Percentiles rank a stretch among this genome's conserved stretches.
Evolutionary conservation across 2,329 filamentous ascomycete species (phyloP).

Genomic region (Alternaria viburni): DNA sequence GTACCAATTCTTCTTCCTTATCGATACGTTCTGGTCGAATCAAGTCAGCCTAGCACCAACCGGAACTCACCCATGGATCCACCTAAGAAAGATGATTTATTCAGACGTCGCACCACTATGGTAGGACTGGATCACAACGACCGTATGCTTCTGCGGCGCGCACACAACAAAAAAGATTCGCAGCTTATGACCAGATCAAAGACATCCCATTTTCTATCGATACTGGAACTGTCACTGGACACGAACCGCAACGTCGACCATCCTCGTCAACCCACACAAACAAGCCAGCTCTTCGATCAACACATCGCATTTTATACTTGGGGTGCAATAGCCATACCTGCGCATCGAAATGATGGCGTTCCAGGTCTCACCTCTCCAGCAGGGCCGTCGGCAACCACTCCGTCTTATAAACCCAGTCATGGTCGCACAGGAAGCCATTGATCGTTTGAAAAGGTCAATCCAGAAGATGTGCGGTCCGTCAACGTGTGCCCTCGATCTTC

Average conservation of each 20-base stretch:
- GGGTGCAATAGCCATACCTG: neutral
- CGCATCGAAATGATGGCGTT: neutral
- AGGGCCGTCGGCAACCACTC: neutral
- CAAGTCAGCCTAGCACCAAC: neutral
- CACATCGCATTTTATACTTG: neutral
- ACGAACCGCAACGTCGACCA: neutral
- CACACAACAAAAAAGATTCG: neutral
- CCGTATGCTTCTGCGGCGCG: neutral
- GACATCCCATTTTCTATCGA: neutral
- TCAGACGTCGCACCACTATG: neutral
- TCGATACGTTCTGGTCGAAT: neutral
- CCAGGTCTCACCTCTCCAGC: neutral
- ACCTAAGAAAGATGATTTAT: neutral
- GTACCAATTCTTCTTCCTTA: neutral
- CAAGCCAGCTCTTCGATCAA: neutral
- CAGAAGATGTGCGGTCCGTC: slow-evolving; percentile 3
- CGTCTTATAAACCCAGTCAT: neutral
- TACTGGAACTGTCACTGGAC: neutral
- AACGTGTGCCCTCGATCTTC: slow-evolving; percentile 16
- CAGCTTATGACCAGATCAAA: neutral
- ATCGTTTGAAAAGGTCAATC: slow-evolving; percentile 4
- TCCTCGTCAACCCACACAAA: neutral
- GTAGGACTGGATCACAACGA: neutral
- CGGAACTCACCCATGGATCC: neutral
- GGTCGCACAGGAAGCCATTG: neutral